phyloP scores from a whole-genome alignment of 1,139 yeast genomes.

The Taiozyma sp. region DNA sequence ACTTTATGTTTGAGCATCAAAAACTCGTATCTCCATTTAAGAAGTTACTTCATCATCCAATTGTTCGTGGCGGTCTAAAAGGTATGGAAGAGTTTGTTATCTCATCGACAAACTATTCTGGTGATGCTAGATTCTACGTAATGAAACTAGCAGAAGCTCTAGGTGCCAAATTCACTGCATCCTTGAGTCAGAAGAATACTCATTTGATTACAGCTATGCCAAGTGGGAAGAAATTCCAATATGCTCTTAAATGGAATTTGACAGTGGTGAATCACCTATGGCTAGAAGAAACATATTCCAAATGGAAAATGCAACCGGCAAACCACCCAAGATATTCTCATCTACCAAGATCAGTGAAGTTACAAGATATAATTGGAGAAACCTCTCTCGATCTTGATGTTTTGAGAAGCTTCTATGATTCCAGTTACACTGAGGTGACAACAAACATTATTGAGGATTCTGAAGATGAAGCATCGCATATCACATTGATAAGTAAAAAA shows the following conservation, averaged over 20 bases:
- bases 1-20: slow-evolving; percentile 52
- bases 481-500: neutral
- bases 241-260: slow-evolving; percentile 61
- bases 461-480: slow-evolving; percentile 11
- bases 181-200: slow-evolving; percentile 63
- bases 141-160: slow-evolving; percentile 57
- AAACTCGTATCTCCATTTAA: slow-evolving; percentile 54
- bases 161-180: slow-evolving; percentile 77
- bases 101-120: slow-evolving; percentile 77
- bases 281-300: slow-evolving; percentile 78
- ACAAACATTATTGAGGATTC: slow-evolving; percentile 22
- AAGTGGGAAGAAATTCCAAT: slow-evolving; percentile 68
- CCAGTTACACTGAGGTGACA: slow-evolving; percentile 10
- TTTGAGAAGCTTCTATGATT: slow-evolving; percentile 38
- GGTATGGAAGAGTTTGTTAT: slow-evolving; percentile 50
- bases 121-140: slow-evolving; percentile 75
- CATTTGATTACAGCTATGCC: slow-evolving; percentile 68
- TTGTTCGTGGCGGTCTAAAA: slow-evolving; percentile 47
- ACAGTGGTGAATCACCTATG: slow-evolving; percentile 73
- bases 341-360: slow-evolving; percentile 37
- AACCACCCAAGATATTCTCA: slow-evolving; percentile 40
- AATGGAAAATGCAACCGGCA: slow-evolving; percentile 51
- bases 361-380: slow-evolving; percentile 47
- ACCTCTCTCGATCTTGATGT: slow-evolving; percentile 41
- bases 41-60: slow-evolving; percentile 68